Conservation (phyloP, 345 rosid species). For the Populus euphratica region DNA sequence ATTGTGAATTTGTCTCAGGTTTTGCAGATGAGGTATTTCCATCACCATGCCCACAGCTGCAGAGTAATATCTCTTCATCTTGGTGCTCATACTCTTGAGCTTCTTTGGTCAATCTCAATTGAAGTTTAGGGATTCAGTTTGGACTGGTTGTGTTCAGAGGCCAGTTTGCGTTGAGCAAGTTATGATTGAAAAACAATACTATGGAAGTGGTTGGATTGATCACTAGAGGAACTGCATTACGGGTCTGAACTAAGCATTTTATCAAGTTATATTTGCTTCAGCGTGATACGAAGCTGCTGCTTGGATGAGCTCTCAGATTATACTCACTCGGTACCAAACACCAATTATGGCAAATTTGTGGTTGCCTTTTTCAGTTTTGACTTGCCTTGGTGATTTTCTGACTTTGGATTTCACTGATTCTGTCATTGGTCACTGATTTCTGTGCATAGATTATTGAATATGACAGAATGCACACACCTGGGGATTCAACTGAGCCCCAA, state of each 20-base stretch:
- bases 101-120: slow-evolving; percentile 1
- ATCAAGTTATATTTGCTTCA: not conserved
- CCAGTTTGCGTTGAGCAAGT: slow-evolving; percentile 3
- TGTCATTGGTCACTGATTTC: not conserved
- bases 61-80: slow-evolving; percentile 34
- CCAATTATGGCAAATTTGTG: not conserved
- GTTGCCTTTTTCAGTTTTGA: not conserved
- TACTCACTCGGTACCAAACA: not conserved
- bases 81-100: slow-evolving; percentile 39
- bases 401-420: not conserved
- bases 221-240: not conserved
- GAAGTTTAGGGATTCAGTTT: not conserved
- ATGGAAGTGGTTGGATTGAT: not conserved
- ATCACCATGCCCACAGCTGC: slow-evolving; percentile 64
- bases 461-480: not conserved
- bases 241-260: not conserved
- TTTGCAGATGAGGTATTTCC: slow-evolving; percentile 55
- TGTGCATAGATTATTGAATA: not conserved
- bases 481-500: not conserved
- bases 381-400: not conserved
- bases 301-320: not conserved
- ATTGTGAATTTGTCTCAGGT: slow-evolving; percentile 77
- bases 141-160: not conserved
- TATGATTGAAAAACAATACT: not conserved
- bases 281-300: slow-evolving; percentile 1